Base-by-base conservation (phyloP, 768 basidiomycete genomes). In the Hirschioporus abietinus region DNA sequence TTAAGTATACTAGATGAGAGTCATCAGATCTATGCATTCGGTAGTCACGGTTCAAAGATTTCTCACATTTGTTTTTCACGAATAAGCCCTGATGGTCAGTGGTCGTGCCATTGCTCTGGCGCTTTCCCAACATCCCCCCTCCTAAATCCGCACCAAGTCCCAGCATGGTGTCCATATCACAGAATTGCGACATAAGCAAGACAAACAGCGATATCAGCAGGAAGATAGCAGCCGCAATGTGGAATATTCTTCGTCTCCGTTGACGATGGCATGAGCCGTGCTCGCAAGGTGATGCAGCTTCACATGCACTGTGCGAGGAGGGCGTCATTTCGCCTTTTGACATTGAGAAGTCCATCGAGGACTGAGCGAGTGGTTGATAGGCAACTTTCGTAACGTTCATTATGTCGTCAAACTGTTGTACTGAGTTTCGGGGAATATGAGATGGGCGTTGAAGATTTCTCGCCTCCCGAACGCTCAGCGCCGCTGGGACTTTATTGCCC, bases 1-100 rank as follows among this genome's bases (percentile, higher is more conserved):
- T 86, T 30, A 89, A 79, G 70, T 88, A 89, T 20, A 85, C 88
- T 89, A 52, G 3, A 52, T 12, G 15, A 20, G 64, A 5, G 35
- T 24, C 36, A 23, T n/a, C 24, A 26, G 42, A 1, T 10, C 23
- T 17, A 23, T 3, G 12, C 8, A 20, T n/a, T 52, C 15, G 59
- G n/a, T n/a, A 57, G 18, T 64, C 24, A 8, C n/a, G 23, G 58
- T 42, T 1, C 1, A 1, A 9, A 20, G 60, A 4, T 12, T n/a
- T 59, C 70, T 63, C 23, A 71, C 70, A 66, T 60, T 71, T 71
- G 63, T 71, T 69, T 63, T 65, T 67, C 0, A 70, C 60, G 59
- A 71, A 71, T 12, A 63, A 34, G 18, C 60, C 34, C 26, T 68
- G 25, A 20, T 26, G 12, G 23, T 61, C 34, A 26, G 17, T 35